These are phyloP conservation scores for Thielaviopsis punctulata DNA, from an alignment of 2,329 filamentous ascomycete genomes.

Conservation along the genomic window DNA sequence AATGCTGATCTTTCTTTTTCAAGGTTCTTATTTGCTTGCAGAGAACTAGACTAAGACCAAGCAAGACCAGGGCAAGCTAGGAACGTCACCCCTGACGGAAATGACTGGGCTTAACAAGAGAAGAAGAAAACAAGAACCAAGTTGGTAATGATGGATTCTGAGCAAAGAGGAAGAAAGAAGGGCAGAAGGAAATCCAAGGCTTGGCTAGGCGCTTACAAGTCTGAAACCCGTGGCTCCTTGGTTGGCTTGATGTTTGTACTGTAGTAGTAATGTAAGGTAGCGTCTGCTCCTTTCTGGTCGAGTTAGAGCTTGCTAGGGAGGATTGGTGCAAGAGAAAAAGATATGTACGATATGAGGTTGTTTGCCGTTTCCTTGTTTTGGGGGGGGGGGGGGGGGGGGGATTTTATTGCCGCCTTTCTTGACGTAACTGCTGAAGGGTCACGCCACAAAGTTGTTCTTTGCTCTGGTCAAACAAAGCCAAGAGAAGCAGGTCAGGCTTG, in stretches of 20 bases:
- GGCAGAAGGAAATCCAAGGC: not conserved
- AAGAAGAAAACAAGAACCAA: not conserved
- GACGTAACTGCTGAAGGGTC: too few species aligned
- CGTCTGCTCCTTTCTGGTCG: not conserved
- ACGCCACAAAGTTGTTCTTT: too few species aligned
- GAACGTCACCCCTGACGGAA: slow-evolving; percentile 1
- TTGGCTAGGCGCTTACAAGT: slow-evolving; percentile 6
- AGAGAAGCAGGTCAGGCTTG: too few species aligned
- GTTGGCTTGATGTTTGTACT: not conserved
- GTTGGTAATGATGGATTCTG: not conserved
- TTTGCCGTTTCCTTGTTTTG: too few species aligned
- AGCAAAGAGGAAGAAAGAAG: not conserved
- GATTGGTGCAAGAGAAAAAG: too few species aligned
- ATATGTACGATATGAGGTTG: not conserved
- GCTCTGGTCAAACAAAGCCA: too few species aligned
- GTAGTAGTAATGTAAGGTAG: not conserved
- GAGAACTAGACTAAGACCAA: too few species aligned
- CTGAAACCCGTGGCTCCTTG: not conserved
- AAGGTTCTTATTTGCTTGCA: not conserved
- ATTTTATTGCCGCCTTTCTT: too few species aligned
- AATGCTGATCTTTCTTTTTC: not conserved
- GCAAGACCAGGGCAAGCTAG: not conserved
- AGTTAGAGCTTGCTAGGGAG: not conserved
- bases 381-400: too few species aligned
- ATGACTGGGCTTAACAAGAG: slow-evolving; percentile 3